Evolutionary conservation across 208 protist genomes (phyloP), one percentile per base, ranked within the genome.

Genomic region (Strigomonas galati): DNA sequence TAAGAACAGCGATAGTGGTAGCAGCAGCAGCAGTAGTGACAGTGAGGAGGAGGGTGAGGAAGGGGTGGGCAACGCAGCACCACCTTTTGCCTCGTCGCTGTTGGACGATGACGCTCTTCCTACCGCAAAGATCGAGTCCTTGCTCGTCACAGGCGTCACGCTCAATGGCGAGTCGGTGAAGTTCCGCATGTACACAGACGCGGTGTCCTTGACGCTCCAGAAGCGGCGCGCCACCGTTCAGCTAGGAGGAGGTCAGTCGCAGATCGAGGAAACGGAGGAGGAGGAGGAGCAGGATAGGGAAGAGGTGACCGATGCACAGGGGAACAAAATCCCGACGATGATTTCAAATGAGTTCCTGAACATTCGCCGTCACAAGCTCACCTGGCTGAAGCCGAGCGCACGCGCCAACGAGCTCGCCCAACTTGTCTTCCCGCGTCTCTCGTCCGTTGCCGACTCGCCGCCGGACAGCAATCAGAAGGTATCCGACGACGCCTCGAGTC

Each of bases 151-250:
- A 15, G 35, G 58, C 26, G 4, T 49, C 21, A 62, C 30, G 6
- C 46, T 62, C n/a, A 62, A 62, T 37, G 58, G 58, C 0, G 58
- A 62, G 4, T 27, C 27, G 6, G 58, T 30, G 21, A 52, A 21
- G 35, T 62, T 62, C 21, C 46, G 44, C 32, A 43, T 62, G 23
- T 62, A 52, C 46, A 43, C 37, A 5, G 32, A 43, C 23, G 37
- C 31, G 2, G 26, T 52, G 6, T 62, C 31, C 14, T 30, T 51
- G 10, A 52, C 58, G 27, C 46, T 62, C 17, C 58, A 27, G 4
- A 24, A 30, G 37, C 40, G 15, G 40, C 12, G 12, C 40, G 6
- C 40, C 1, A 9, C 9, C 32, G 32, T 37, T 9, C 32, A 2
- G 32, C 32, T 9, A 21, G 23, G 28, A 44, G 9, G 56, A 61